phyloP scores from a whole-genome alignment of 257 asterid species.

The Voacanga thouarsii region DNA sequence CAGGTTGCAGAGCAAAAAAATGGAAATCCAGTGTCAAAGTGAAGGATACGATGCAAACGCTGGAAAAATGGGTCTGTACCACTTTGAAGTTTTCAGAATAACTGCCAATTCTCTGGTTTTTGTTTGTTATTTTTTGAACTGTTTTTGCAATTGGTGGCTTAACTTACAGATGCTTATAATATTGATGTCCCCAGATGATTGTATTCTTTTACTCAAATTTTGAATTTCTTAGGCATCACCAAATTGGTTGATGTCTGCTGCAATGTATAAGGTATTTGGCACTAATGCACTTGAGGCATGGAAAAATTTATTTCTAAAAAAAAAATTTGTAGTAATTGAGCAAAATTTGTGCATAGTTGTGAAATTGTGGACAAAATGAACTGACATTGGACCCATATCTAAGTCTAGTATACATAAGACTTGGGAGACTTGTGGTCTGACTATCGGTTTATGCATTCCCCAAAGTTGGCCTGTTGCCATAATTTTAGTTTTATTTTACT shows the following conservation, averaged over 20 bases:
- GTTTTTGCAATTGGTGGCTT: conserved; percentile 4
- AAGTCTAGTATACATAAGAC: not conserved
- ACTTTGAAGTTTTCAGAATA: conserved; percentile 8
- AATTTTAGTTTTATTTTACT: not conserved
- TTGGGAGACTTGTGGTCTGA: not conserved
- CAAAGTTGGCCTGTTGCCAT: not conserved
- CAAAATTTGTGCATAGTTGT: not conserved
- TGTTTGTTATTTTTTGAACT: not conserved
- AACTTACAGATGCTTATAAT: not conserved
- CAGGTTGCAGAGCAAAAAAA: conserved; percentile 95
- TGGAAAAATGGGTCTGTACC: conserved; percentile 83
- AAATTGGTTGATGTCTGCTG: not conserved
- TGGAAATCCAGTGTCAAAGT: conserved; percentile 96
- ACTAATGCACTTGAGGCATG: not conserved
- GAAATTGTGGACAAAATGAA: not conserved
- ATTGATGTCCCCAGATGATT: not conserved
- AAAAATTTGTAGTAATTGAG: not conserved
- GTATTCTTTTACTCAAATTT: not conserved
- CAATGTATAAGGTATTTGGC: not conserved
- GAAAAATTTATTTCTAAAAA: not conserved
- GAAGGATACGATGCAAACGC: conserved; percentile 57
- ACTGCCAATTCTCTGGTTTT: conserved; percentile 12
- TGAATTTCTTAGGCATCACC: conserved; percentile 1
- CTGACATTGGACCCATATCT: not conserved
- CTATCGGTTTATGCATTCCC: not conserved